Base-by-base conservation (phyloP, 805 yeast species). In the Spencermartinsiella europaea region DNA sequence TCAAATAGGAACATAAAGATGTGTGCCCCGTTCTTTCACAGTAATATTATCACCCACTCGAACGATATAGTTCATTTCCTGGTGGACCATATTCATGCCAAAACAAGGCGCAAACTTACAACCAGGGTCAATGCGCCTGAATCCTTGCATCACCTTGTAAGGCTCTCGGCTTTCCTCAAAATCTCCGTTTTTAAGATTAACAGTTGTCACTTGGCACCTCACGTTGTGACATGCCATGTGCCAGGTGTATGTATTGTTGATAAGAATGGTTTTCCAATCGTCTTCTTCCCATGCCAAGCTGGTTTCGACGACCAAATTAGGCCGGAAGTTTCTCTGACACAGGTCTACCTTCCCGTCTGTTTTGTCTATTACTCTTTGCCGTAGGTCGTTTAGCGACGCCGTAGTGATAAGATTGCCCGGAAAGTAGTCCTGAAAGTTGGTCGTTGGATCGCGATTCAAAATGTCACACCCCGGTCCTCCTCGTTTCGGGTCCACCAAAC, bases 201-300 rank as follows among this genome's bases (percentile, higher is more conserved):
- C 59, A 1, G 64, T 61, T 2, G 69, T 62, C 35, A 64, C 59
- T 2, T 56, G 53, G 52, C 69, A 65, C 14, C 69, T 56, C 8
- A 55, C 55, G 42, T 58, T 52, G 17, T 57, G 55, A 20, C 56
- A 49, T 16, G 61, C 52, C 2, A 64, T 59, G 21, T 44, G 42
- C 61, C 60, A 62, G 14, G 38, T 46, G 41, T 60, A 56, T 15
- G 41, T 52, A 3, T 43, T 45, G 14, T 54, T 57, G 19, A 63
- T 49, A 17, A 35, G 20, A 20, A 64, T 39, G 15, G 34, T 28
- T n/a, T 51, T 47, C 67, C 67, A 65, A 42, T 57, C 62, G 41
- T 65, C 68, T 38, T 63, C 69, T 21, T 53, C 59, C 57, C 58
- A 65, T 12, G 69, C 56, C 46, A 58, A 59, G n/a, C 50, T 58